Evolutionary conservation across 1,284 basidiomycete genomes (phyloP).

Genomic region (Moesziomyces sp.): DNA sequence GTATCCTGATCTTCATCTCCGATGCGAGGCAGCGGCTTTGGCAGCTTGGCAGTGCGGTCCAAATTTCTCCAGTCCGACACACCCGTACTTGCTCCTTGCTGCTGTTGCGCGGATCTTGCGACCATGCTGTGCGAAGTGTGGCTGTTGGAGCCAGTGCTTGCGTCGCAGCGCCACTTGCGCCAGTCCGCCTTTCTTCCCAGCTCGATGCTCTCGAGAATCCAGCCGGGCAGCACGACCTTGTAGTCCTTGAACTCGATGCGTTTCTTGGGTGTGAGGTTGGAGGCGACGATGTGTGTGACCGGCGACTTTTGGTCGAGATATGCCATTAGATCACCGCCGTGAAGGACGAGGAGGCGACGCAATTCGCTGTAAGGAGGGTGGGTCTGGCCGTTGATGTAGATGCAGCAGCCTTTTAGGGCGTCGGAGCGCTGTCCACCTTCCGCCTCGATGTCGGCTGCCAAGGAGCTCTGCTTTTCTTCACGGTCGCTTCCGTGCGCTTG

Average conservation of each 20-base stretch:
- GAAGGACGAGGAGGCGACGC: constrained; percentile 79
- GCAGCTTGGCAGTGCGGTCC: constrained; percentile 24
- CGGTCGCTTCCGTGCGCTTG: neutral
- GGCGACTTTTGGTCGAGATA: constrained; percentile 80
- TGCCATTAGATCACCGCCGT: constrained; percentile 85
- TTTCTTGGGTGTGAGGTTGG: constrained; percentile 87
- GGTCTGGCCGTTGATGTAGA: constrained; percentile 87
- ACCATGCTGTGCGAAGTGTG: constrained; percentile 39
- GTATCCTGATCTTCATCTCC: constrained; percentile 35
- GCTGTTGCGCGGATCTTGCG: constrained; percentile 6
- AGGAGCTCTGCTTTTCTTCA: neutral
- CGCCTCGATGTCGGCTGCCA: constrained; percentile 22
- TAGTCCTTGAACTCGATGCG: constrained; percentile 85
- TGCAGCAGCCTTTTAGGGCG: constrained; percentile 55
- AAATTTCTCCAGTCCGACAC: constrained; percentile 37
- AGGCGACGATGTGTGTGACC: constrained; percentile 85
- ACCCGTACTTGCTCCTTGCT: neutral
- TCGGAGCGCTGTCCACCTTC: constrained; percentile 24
- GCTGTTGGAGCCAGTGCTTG: constrained; percentile 33
- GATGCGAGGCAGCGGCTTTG: constrained; percentile 26
- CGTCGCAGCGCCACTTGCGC: constrained; percentile 69
- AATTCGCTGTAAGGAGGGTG: constrained; percentile 87
- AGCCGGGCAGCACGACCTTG: constrained; percentile 87
- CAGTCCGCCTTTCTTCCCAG: constrained; percentile 79
- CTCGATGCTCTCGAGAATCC: constrained; percentile 82